These are phyloP conservation scores for Trichosporon inkin DNA, from an alignment of 1,284 basidiomycete genomes.

Conservation along the genomic window DNA sequence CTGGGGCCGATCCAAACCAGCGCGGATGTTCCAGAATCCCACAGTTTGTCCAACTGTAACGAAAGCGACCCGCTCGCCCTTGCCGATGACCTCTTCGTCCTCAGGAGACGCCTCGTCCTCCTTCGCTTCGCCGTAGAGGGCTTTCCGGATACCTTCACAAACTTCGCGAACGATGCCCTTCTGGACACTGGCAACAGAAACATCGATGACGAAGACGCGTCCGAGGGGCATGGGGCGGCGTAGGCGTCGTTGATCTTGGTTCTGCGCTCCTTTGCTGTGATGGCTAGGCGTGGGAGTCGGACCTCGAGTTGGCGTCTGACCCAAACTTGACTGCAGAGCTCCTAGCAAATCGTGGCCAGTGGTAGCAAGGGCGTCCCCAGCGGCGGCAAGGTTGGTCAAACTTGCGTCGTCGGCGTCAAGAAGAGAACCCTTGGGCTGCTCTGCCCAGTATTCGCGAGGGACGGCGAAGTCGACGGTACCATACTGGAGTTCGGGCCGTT, in stretches of 20 bases:
- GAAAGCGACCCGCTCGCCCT: constrained; percentile 61
- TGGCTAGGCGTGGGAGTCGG: constrained; percentile 48
- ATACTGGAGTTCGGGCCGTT: constrained; percentile 80
- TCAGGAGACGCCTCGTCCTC: constrained; percentile 33
- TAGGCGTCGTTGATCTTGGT: constrained; percentile 34
- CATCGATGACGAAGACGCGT: constrained; percentile 85
- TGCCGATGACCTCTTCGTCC: constrained; percentile 48
- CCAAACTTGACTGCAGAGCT: constrained; percentile 42
- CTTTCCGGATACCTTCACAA: constrained; percentile 62
- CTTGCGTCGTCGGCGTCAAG: constrained; percentile 57
- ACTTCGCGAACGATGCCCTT: constrained; percentile 71
- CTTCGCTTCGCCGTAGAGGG: constrained; percentile 65
- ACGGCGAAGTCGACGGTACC: constrained; percentile 92
- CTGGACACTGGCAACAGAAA: constrained; percentile 66
- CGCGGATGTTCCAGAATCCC: constrained; percentile 86
- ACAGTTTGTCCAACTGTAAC: constrained; percentile 78
- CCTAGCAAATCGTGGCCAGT: constrained; percentile 46
- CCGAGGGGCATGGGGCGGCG: constrained; percentile 67
- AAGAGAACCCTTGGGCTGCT: constrained; percentile 54
- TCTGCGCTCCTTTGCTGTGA: constrained; percentile 32
- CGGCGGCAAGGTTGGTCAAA: constrained; percentile 44
- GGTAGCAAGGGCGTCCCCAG: constrained; percentile 39
- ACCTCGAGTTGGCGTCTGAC: constrained; percentile 31
- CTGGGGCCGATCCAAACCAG: constrained; percentile 58
- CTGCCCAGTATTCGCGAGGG: constrained; percentile 81